These are phyloP conservation scores for Plasmodium falciparum DNA, from an alignment of 169 alveolate genomes.

Conservation along the genomic window DNA sequence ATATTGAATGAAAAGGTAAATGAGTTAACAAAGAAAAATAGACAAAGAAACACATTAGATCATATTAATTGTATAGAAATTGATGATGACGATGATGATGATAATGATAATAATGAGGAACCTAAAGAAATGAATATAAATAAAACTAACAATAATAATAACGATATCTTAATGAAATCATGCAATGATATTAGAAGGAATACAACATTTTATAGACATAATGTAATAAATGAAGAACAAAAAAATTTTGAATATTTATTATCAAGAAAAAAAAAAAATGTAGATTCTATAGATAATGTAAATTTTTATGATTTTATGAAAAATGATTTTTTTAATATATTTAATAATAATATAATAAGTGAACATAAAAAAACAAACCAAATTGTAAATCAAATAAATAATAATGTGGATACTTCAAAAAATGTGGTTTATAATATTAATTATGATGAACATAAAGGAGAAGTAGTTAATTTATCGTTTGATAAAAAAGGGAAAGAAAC, in stretches of 20 bases:
- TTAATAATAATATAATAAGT: neutral
- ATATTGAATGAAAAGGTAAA: too few relatives aligned
- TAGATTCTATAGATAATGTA: slow-evolving; percentile 19
- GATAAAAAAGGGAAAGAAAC: too few relatives aligned
- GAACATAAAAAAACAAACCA: neutral
- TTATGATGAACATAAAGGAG: slow-evolving; percentile 6
- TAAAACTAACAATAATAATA: neutral
- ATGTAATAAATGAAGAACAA: slow-evolving; percentile 51
- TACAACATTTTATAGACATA: slow-evolving; percentile 42
- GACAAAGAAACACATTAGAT: too few relatives aligned
- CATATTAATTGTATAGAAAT: too few relatives aligned
- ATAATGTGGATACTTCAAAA: slow-evolving; percentile 7
- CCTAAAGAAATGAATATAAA: neutral
- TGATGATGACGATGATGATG: neutral
- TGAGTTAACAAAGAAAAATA: too few relatives aligned
- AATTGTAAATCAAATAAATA: neutral
- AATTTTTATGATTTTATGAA: slow-evolving; percentile 34
- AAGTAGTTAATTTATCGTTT: neutral
- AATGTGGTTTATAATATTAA: slow-evolving; percentile 14
- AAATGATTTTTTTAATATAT: slow-evolving; percentile 23
- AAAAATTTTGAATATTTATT: slow-evolving; percentile 32
- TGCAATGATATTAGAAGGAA: slow-evolving; percentile 22
- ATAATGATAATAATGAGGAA: neutral
- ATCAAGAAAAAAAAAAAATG: slow-evolving; percentile 16
- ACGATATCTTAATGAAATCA: neutral